Conservation (phyloP, 2,329 filamentous ascomycete species). For the Fusarium longipes region DNA sequence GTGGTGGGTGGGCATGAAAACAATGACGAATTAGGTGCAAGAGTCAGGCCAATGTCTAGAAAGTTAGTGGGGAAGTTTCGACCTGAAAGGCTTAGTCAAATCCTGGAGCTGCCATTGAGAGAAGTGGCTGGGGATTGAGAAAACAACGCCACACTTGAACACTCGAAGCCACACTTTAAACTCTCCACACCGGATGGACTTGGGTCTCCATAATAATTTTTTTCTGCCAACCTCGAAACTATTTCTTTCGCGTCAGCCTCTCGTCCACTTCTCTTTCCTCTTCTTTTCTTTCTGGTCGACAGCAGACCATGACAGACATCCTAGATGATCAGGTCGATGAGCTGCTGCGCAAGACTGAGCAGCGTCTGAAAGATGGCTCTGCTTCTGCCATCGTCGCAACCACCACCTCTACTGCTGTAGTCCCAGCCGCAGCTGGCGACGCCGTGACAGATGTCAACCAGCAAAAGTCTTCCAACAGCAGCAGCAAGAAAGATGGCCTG, state of each 20-base stretch:
- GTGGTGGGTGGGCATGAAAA: slow-evolving; percentile 5
- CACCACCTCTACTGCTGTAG: slow-evolving; percentile 28
- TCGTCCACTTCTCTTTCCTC: slow-evolving; percentile 16
- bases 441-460: slow-evolving; percentile 26
- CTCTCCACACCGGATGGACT: not conserved
- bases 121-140: not conserved
- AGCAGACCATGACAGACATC: slow-evolving; percentile 48
- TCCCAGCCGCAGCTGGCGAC: slow-evolving; percentile 29
- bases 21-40: slow-evolving; percentile 7
- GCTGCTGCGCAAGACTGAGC: slow-evolving; percentile 50
- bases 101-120: not conserved
- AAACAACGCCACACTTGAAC: not conserved
- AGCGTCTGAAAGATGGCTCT: slow-evolving; percentile 47
- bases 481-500: slow-evolving; percentile 43
- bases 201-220: slow-evolving; percentile 28
- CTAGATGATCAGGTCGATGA: slow-evolving; percentile 48
- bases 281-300: slow-evolving; percentile 34
- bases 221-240: slow-evolving; percentile 31
- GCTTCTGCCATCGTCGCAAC: slow-evolving; percentile 22
- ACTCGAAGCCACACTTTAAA: not conserved
- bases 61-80: not conserved
- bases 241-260: slow-evolving; percentile 38
- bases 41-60: not conserved
- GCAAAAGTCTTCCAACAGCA: slow-evolving; percentile 33
- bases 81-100: not conserved